Evolutionary conservation across 345 rosid genomes (phyloP).

Genomic region (Moringa oleifera): DNA sequence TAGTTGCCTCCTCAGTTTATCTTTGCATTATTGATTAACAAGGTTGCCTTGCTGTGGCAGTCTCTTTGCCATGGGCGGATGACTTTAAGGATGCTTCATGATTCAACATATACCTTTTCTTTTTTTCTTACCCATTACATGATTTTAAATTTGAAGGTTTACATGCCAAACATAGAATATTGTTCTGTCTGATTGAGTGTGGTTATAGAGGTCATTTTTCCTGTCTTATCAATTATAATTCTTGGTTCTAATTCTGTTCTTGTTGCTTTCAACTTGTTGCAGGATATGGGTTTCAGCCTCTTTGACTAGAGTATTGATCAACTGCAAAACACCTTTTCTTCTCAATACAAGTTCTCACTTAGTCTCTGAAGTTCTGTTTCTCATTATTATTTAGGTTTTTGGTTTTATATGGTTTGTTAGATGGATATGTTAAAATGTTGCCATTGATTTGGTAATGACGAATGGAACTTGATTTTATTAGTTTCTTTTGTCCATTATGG

Average conservation of each 20-base stretch:
- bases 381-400: not conserved
- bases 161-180: too few species aligned
- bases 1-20: too few species aligned
- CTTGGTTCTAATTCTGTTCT: not conserved
- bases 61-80: too few species aligned
- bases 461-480: too few species aligned
- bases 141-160: not conserved
- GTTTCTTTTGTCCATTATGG: too few species aligned
- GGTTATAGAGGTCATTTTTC: not conserved
- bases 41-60: not conserved
- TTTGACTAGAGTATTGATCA: slow-evolving; percentile 33
- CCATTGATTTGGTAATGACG: too few species aligned
- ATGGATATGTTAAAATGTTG: not conserved
- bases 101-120: too few species aligned
- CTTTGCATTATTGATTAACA: not conserved
- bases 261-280: slow-evolving; percentile 16
- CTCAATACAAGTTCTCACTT: not conserved
- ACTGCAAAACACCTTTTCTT: not conserved
- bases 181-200: too few species aligned
- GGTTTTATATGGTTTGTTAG: slow-evolving; percentile 3
- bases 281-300: slow-evolving; percentile 65
- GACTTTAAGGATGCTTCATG: too few species aligned
- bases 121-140: not conserved
- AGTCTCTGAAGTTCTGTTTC: slow-evolving; percentile 1
- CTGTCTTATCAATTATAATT: not conserved